These are phyloP conservation scores for Penicillium sp. DNA, from an alignment of 2,329 filamentous ascomycete genomes.

Conservation along the genomic window DNA sequence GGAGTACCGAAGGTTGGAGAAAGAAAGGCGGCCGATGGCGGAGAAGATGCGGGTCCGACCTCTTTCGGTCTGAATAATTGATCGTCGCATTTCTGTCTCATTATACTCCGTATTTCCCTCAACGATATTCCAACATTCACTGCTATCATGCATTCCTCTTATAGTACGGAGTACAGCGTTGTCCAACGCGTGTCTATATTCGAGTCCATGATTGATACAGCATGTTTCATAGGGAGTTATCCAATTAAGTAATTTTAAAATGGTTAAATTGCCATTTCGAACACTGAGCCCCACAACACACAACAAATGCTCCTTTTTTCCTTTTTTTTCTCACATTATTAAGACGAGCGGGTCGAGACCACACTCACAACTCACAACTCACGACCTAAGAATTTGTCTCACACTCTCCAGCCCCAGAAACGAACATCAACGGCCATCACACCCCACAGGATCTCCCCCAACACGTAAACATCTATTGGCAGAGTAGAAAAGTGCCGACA, in stretches of 20 bases:
- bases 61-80: neutral
- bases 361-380: neutral
- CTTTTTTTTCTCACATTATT: slow-evolving; percentile 6
- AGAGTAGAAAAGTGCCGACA: slow-evolving; percentile 1
- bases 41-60: slow-evolving; percentile 14
- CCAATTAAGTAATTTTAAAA: too few relatives aligned
- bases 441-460: slow-evolving; percentile 3
- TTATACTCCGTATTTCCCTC: too few relatives aligned
- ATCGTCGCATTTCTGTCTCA: neutral
- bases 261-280: neutral
- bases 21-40: slow-evolving; percentile 11
- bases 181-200: too few relatives aligned
- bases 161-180: too few relatives aligned
- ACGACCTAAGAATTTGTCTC: neutral
- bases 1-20: neutral
- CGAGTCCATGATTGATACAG: too few relatives aligned
- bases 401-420: slow-evolving; percentile 3
- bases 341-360: slow-evolving; percentile 11
- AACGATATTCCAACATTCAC: too few relatives aligned
- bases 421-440: slow-evolving; percentile 4
- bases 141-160: too few relatives aligned
- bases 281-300: neutral
- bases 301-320: neutral
- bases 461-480: neutral
- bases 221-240: too few relatives aligned